Percentiles rank a stretch among this genome's conserved stretches.
Evolutionary conservation across 2,329 filamentous ascomycete genomes (phyloP).

Genomic region (Trichocomaceae sp.): DNA sequence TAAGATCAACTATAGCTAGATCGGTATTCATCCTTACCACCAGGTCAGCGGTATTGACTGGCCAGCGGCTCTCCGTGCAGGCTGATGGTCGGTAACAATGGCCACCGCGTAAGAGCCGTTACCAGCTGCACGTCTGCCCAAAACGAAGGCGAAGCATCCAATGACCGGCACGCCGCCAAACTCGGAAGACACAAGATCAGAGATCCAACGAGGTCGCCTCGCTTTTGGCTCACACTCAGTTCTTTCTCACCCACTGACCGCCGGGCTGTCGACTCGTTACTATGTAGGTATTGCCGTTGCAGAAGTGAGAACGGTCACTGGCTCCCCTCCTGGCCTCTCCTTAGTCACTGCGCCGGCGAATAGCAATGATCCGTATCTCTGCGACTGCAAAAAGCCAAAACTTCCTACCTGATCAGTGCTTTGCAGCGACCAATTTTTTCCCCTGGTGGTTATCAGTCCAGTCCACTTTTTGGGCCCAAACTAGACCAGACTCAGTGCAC

Average conservation of each 20-base stretch:
- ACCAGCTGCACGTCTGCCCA: conserved; percentile 28
- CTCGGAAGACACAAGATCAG: conserved; percentile 25
- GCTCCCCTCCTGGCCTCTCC: not conserved
- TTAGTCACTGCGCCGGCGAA: not conserved
- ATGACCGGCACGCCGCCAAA: conserved; percentile 22
- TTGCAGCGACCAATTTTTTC: no score
- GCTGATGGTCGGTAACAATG: not conserved
- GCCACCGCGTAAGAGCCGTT: not conserved
- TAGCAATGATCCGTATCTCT: not conserved
- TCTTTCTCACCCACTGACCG: conserved; percentile 24
- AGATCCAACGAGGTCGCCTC: conserved; percentile 20
- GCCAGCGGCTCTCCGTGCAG: not conserved
- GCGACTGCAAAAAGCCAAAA: not conserved
- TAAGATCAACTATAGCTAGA: not conserved
- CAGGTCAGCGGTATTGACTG: not conserved
- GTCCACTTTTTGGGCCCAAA: conserved; percentile 1
- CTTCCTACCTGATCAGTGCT: not conserved
- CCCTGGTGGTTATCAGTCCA: not conserved
- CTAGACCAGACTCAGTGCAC: no score
- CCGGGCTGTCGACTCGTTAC: conserved; percentile 8
- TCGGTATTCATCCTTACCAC: not conserved
- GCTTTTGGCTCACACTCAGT: conserved; percentile 27
- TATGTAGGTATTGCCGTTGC: not conserved
- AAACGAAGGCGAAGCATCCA: conserved; percentile 30
- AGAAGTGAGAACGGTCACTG: no score